phyloP scores from a whole-genome alignment of 805 yeast species.

The Lipomyces spencermartinsiae region DNA sequence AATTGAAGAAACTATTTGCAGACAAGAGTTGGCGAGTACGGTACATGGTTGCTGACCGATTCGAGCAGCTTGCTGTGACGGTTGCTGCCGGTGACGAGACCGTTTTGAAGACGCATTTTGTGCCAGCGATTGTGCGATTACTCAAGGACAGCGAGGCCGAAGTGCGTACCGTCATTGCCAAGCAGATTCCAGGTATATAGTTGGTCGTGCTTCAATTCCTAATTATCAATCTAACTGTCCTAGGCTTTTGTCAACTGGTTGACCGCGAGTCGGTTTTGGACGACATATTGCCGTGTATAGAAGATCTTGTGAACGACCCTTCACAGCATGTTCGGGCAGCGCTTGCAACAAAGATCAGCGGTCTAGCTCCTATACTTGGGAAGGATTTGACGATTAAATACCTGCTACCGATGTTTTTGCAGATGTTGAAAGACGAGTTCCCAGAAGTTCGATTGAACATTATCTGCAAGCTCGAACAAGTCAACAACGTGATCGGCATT shows the following conservation, averaged over 20 bases:
- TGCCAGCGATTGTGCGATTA: constrained; percentile 73
- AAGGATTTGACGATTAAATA: constrained; percentile 79
- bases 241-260: constrained; percentile 46
- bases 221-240: neutral
- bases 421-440: constrained; percentile 94
- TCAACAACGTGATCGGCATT: constrained; percentile 93
- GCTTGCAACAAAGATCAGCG: constrained; percentile 84
- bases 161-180: constrained; percentile 92
- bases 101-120: constrained; percentile 57
- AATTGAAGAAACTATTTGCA: constrained; percentile 71
- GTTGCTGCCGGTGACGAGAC: constrained; percentile 57
- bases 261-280: constrained; percentile 60
- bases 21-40: constrained; percentile 99
- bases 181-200: constrained; percentile 70
- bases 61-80: constrained; percentile 71
- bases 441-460: constrained; percentile 96
- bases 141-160: constrained; percentile 95
- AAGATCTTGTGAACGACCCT: constrained; percentile 83
- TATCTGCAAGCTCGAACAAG: constrained; percentile 87
- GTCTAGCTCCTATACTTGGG: constrained; percentile 82
- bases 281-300: constrained; percentile 82
- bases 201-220: constrained; percentile 55
- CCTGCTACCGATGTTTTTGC: constrained; percentile 83
- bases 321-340: constrained; percentile 94
- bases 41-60: constrained; percentile 96